Base-by-base conservation (phyloP, 306 rosid species). In the Malus sylvestris region DNA sequence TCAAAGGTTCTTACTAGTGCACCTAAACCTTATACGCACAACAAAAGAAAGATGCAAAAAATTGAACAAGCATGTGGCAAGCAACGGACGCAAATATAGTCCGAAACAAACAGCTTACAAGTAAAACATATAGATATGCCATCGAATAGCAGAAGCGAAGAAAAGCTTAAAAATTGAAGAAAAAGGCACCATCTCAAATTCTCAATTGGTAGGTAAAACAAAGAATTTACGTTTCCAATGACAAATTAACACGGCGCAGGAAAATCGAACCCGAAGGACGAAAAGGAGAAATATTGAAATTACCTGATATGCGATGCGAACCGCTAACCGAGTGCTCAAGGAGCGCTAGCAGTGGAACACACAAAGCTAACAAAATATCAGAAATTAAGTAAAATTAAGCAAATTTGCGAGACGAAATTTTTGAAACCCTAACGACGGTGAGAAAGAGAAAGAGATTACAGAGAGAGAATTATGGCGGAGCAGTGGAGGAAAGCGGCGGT, bases 301-400 rank as follows among this genome's bases (percentile, higher is more conserved):
- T 30, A 74, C 78, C 78, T 62, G 78, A 60, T 8, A 45, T 19
- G 35, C 45, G 45, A 62, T 20, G 60, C n/a, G 59, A 45, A 46
- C 25, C 53, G 22, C 16, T 30, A 74, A 74, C 2, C 22, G 23
- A 51, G 51, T 20, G n/a, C 70, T 62, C 30, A 8, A 66, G 13
- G 15, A 74, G 61, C 78, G 70, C 70, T 45, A 74, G 22, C 10
- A 61, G 62, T 29, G 70, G 55, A 61, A 11, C 70, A 66, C 55
- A 20, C 10, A 35, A 49, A 12, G 8, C 66, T 45, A 16, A 49
- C 16, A 3, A 16, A 51, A 20, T 22, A 73, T 19, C n/a, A 62
- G 46, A 63, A 62, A 62, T 29, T 4, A 29, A 20, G 5, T 25
- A 61, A 38, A 4, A 27, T 25, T 25, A 16, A 59, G 57, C 3